A percentile compares a stretch with the other conserved stretches of the same genome.
These are phyloP conservation scores for Cornus kousa DNA, from an alignment of 148 eudicot species.

Conservation along the genomic window DNA sequence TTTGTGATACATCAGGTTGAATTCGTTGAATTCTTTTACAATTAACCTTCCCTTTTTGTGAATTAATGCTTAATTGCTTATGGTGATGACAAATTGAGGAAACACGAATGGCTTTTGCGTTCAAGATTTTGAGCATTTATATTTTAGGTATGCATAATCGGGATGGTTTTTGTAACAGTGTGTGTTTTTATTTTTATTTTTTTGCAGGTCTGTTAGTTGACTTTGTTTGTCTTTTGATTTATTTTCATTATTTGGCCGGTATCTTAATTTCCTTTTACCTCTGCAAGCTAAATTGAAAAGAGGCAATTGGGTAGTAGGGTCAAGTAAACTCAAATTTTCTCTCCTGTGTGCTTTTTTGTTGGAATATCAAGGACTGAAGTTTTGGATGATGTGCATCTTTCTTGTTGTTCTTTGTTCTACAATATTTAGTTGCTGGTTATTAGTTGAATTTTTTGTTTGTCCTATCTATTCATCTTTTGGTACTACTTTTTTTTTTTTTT, in stretches of 20 bases:
- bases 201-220: too few species aligned
- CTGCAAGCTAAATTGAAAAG: neutral
- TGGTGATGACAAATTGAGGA: neutral
- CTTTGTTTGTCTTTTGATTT: too few species aligned
- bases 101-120: neutral
- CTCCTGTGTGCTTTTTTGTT: too few species aligned
- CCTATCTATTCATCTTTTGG: too few species aligned
- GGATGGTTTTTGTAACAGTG: too few species aligned
- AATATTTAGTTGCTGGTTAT: neutral
- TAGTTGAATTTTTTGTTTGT: neutral
- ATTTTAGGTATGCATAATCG: too few species aligned
- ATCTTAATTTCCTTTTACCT: too few species aligned
- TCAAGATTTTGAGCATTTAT: neutral
- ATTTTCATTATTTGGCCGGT: neutral
- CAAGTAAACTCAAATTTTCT: too few species aligned
- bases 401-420: neutral
- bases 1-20: neutral
- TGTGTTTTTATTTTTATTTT: too few species aligned
- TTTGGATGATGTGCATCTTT: neutral
- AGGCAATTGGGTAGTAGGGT: too few species aligned
- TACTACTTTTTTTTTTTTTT: too few species aligned
- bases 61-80: too few species aligned
- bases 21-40: neutral
- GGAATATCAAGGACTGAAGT: neutral
- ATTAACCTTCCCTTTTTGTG: neutral